Conservation (phyloP, 306 rosid genomes). For the Quercus rubra region DNA sequence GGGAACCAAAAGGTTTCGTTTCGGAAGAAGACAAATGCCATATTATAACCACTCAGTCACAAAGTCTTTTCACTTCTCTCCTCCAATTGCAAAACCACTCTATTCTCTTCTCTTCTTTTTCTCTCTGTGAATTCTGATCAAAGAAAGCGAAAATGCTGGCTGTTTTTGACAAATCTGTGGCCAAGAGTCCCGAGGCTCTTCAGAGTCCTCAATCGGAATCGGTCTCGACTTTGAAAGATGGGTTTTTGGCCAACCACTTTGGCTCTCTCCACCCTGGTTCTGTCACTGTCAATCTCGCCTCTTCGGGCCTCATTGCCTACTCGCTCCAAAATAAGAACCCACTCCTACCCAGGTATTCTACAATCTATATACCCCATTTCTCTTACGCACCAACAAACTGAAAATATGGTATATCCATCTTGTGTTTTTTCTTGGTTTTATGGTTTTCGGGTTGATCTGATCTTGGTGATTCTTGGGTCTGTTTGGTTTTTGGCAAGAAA, state of each 20-base stretch:
- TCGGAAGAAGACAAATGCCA: too few relatives aligned
- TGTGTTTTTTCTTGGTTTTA: not conserved
- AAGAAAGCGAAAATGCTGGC: constrained; percentile 65
- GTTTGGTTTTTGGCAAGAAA: not conserved
- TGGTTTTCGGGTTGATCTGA: not conserved
- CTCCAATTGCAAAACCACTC: not conserved
- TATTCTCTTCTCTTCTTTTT: not conserved
- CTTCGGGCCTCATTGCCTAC: constrained; percentile 59
- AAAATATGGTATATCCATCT: not conserved
- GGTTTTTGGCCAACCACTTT: constrained; percentile 58
- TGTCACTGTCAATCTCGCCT: constrained; percentile 67
- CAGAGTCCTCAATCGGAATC: constrained; percentile 54
- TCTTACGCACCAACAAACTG: not conserved
- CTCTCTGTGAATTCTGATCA: constrained; percentile 22
- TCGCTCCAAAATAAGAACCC: constrained; percentile 69
- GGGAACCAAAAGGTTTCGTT: constrained; percentile 1
- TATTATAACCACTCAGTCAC: constrained; percentile 6
- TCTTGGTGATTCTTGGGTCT: not conserved
- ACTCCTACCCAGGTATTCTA: constrained; percentile 71
- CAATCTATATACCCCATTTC: not conserved
- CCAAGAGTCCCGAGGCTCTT: constrained; percentile 80
- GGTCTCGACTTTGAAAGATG: constrained; percentile 71
- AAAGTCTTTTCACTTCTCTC: not conserved
- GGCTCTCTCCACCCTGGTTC: constrained; percentile 58
- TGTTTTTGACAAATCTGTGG: constrained; percentile 81